Evolutionary conservation across 1,139 yeast species (phyloP).

Genomic region (Scheffersomyces cryptocercus): DNA sequence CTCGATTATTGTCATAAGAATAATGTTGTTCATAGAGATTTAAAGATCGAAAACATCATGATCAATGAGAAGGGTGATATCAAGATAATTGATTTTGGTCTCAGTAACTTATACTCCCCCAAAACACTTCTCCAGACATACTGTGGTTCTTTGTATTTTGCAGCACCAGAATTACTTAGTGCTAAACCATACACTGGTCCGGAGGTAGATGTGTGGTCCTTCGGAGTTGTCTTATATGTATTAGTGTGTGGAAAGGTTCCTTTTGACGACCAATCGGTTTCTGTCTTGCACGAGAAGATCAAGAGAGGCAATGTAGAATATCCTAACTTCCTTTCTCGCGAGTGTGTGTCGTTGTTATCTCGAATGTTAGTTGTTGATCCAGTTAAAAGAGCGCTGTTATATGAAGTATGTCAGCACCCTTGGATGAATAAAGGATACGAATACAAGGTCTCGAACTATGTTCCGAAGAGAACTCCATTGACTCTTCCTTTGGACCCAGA

Average conservation of each 20-base stretch:
- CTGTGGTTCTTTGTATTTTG: conserved; percentile 97
- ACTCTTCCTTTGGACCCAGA: conserved; percentile 69
- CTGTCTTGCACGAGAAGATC: conserved; percentile 90
- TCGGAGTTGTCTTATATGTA: conserved; percentile 94
- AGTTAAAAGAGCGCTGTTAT: conserved; percentile 70
- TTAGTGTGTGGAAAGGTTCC: conserved; percentile 98
- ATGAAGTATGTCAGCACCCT: conserved; percentile 83
- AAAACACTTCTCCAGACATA: conserved; percentile 80
- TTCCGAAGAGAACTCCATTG: conserved; percentile 79
- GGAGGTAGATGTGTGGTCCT: conserved; percentile 97
- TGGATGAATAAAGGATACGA: conserved; percentile 95
- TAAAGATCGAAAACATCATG: conserved; percentile 95
- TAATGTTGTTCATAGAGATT: conserved; percentile 94
- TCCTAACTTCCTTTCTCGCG: conserved; percentile 78
- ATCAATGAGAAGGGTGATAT: conserved; percentile 92
- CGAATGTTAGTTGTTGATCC: conserved; percentile 95
- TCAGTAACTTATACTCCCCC: conserved; percentile 81
- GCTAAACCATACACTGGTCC: conserved; percentile 96
- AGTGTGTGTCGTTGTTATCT: conserved; percentile 79
- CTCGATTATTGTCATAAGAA: conserved; percentile 90
- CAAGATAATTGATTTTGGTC: conserved; percentile 93
- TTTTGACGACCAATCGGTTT: conserved; percentile 93
- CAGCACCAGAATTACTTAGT: conserved; percentile 93
- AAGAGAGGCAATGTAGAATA: conserved; percentile 92
- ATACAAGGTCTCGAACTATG: conserved; percentile 63